phyloP scores from a whole-genome alignment of 1,284 basidiomycete genomes.

The Boletus sp. region DNA sequence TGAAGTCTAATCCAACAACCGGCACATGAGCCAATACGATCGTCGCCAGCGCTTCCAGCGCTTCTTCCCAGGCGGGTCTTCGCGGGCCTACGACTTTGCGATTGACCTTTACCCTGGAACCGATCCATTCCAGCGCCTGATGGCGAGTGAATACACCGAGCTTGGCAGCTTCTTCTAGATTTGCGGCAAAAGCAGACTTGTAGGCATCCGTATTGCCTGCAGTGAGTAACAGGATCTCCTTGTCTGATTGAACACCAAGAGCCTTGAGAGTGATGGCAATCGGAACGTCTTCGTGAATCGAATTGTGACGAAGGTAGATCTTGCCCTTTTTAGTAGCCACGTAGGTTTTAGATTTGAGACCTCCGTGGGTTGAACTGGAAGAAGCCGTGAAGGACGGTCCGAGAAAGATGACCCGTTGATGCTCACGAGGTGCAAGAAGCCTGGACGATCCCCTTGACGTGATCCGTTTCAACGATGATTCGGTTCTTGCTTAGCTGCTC shows the following conservation, averaged over 20 bases:
- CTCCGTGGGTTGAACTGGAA: constrained; percentile 89
- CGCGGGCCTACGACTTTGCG: constrained; percentile 79
- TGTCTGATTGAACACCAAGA: constrained; percentile 95
- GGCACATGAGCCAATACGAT: constrained; percentile 98
- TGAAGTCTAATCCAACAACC: constrained; percentile 89
- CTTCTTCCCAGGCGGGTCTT: constrained; percentile 91
- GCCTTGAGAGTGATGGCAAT: constrained; percentile 97
- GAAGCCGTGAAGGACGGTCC: constrained; percentile 18
- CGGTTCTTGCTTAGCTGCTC: constrained; percentile 99
- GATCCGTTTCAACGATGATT: constrained; percentile 97
- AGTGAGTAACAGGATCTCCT: constrained; percentile 95
- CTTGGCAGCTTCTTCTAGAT: constrained; percentile 92
- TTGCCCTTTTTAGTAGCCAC: constrained; percentile 94
- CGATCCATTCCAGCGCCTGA: constrained; percentile 97
- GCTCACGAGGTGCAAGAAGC: constrained; percentile 96
- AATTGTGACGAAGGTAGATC: constrained; percentile 98
- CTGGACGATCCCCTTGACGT: constrained; percentile 90
- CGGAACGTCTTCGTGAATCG: constrained; percentile 96
- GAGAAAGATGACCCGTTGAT: background rate
- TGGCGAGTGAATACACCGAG: constrained; percentile 91
- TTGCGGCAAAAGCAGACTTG: constrained; percentile 88
- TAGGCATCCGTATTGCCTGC: constrained; percentile 93
- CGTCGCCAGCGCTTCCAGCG: constrained; percentile 93
- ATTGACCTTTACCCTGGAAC: constrained; percentile 89
- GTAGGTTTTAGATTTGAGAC: constrained; percentile 99